phyloP scores from a whole-genome alignment of 257 asterid species.

The Solanum bulbocastanum region DNA sequence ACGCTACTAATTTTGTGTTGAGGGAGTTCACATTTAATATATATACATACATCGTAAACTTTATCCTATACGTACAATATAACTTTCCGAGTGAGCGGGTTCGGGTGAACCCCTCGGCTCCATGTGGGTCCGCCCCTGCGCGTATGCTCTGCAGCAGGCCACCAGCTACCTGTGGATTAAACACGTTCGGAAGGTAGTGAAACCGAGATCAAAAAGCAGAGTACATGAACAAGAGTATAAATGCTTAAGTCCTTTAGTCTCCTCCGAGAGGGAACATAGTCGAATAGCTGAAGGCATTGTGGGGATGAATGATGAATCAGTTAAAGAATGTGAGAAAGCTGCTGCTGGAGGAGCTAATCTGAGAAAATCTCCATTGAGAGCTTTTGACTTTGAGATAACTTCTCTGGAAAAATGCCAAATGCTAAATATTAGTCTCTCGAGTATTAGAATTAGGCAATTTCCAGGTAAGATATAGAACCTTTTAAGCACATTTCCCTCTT shows the following conservation, averaged over 20 bases:
- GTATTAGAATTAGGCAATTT: not conserved
- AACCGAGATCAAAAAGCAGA: no score
- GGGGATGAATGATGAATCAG: not conserved
- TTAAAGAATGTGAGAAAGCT: not conserved
- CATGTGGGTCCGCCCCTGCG: no score
- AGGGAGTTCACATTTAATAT: no score
- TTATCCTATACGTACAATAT: no score
- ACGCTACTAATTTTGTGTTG: no score
- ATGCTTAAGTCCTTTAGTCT: not conserved
- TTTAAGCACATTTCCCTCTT: slow-evolving; percentile 22
- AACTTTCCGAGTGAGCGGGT: no score
- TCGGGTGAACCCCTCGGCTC: no score
- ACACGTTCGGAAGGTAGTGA: not conserved
- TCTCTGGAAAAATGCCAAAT: slow-evolving; percentile 19
- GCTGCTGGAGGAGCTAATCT: slow-evolving; percentile 61
- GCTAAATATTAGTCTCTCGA: not conserved
- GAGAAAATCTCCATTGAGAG: slow-evolving; percentile 51
- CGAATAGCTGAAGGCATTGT: not conserved
- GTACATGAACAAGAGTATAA: not conserved
- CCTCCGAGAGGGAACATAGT: not conserved
- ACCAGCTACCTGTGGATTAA: not conserved
- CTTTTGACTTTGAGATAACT: slow-evolving; percentile 30
- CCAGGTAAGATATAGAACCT: slow-evolving; percentile 19
- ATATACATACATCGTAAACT: no score
- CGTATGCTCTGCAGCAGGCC: not conserved